Conservation (phyloP, 306 rosid genomes). For the Quercus robur region DNA sequence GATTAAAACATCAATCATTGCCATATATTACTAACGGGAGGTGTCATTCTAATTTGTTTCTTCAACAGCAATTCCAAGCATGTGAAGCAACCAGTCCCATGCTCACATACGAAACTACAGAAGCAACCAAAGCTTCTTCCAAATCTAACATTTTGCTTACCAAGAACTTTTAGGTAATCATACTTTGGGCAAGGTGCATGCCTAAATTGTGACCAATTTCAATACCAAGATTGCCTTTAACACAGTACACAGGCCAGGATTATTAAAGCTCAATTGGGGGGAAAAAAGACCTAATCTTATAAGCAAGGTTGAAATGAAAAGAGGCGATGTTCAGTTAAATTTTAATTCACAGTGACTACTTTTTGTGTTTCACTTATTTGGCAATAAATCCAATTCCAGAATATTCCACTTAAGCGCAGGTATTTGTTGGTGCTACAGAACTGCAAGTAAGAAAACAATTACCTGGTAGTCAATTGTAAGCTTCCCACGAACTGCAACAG, state of each 20-base stretch:
- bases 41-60: neutral
- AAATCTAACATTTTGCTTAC: neutral
- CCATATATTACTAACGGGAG: neutral
- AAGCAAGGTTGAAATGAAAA: neutral
- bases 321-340: neutral
- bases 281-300: neutral
- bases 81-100: constrained; percentile 12
- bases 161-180: neutral
- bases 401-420: constrained; percentile 3
- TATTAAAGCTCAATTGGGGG: neutral
- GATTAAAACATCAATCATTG: constrained; percentile 5
- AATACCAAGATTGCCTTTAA: neutral
- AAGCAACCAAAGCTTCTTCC: neutral
- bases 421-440: neutral
- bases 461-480: constrained; percentile 94
- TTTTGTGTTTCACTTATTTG: neutral
- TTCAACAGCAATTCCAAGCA: constrained; percentile 14
- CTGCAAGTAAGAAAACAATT: neutral
- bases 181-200: neutral
- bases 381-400: constrained; percentile 2
- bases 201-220: neutral
- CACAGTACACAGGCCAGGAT: neutral
- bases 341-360: neutral
- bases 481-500: constrained; percentile 79
- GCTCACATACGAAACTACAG: constrained; percentile 1